These are phyloP conservation scores for Tricholomella constricta DNA, from an alignment of 768 basidiomycete genomes.

Conservation along the genomic window DNA sequence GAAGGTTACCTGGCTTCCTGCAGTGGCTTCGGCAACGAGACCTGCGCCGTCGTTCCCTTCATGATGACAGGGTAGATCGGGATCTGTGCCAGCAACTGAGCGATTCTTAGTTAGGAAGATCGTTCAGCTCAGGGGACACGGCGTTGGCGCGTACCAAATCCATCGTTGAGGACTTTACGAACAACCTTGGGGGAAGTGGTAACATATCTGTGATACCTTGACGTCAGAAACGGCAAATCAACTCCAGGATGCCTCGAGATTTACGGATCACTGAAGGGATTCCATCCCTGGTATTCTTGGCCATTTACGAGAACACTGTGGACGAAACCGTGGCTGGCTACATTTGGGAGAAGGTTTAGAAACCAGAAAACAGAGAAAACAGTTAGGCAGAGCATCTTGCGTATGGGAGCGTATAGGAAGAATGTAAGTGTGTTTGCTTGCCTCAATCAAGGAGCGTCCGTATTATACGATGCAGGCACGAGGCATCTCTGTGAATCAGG, in stretches of 20 bases:
- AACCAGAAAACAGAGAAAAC: neutral
- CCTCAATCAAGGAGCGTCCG: neutral
- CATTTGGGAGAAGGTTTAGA: neutral
- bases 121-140: neutral
- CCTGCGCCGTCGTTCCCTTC: conserved; percentile 40
- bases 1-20: conserved; percentile 45
- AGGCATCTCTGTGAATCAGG: neutral
- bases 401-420: too few relatives aligned
- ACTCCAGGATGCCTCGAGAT: conserved; percentile 6
- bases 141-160: conserved; percentile 26
- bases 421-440: neutral
- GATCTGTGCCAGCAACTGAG: conserved; percentile 28
- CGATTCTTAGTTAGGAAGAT: conserved; percentile 4
- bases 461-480: neutral
- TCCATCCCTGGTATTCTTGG: conserved; percentile 37
- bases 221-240: conserved; percentile 8
- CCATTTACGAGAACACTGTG: conserved; percentile 31
- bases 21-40: conserved; percentile 36
- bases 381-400: conserved; percentile 2
- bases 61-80: conserved; percentile 46
- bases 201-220: conserved; percentile 25
- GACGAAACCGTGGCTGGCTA: conserved; percentile 38
- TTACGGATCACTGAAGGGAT: conserved; percentile 42
- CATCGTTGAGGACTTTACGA: conserved; percentile 37
- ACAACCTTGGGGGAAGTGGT: conserved; percentile 31